Percentiles rank a stretch among this genome's conserved stretches.
phyloP scores from a whole-genome alignment of 306 rosid genomes.

The Lathyrus sativus region DNA sequence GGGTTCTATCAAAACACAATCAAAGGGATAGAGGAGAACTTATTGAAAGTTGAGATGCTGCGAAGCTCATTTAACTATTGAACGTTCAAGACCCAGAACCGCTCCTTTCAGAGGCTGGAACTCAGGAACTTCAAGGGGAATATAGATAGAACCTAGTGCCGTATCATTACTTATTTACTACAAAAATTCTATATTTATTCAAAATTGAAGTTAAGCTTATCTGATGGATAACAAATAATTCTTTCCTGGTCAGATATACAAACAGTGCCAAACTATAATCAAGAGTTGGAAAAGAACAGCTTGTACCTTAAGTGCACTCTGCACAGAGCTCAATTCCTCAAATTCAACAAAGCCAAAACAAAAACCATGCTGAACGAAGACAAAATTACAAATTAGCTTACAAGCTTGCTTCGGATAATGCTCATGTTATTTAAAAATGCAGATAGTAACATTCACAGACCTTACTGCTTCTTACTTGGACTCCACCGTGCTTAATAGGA shows the following conservation, averaged over 20 bases:
- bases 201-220: background rate
- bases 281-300: conserved; percentile 18
- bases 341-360: conserved; percentile 98
- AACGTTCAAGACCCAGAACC: too few species aligned
- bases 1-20: too few species aligned
- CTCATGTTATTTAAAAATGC: conserved; percentile 28
- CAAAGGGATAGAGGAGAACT: too few species aligned
- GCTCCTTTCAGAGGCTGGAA: too few species aligned
- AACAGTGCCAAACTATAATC: conserved; percentile 2
- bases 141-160: too few species aligned
- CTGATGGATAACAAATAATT: conserved; percentile 15
- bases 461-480: conserved; percentile 94
- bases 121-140: too few species aligned
- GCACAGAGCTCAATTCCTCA: conserved; percentile 73
- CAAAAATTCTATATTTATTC: background rate
- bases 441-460: conserved; percentile 41
- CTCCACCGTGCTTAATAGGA: conserved; percentile 84
- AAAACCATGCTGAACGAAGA: conserved; percentile 78
- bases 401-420: conserved; percentile 41
- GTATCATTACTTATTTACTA: conserved; percentile 19
- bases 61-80: too few species aligned
- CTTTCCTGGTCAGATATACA: conserved; percentile 15
- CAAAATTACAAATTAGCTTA: conserved; percentile 38
- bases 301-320: conserved; percentile 78
- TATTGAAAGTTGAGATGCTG: too few species aligned